Base-by-base conservation (phyloP, 148 eudicot genomes). In the Cornus kousa region DNA sequence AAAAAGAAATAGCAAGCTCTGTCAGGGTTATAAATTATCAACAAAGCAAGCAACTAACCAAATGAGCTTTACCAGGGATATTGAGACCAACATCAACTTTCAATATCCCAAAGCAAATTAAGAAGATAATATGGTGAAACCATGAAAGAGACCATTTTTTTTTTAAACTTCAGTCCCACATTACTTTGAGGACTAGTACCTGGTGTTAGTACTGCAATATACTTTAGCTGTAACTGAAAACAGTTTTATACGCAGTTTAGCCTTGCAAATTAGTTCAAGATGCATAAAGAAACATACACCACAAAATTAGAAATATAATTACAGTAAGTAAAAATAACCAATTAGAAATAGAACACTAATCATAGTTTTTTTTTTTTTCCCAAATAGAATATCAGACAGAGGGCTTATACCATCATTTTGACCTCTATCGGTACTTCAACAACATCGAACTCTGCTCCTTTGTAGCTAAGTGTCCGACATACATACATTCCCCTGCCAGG, bases 391-490 rank as follows among this genome's bases (percentile, higher is more conserved):
- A 53, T 16, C 64, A 57, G 37, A 39, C 65, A 73, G 67, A 19
- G 59, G 70, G 12, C 57, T 35, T 82, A 71, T 89, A 96, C 99
- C 98, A 73, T 85, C 99, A 96, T 96, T 80, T 85, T 83, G 72
- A 86, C 78, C 82, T 96, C 95, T 77, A 96, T 78, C 14, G 94
- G 94, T 53, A 92, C 97, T 86, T 96, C 99, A 86, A 94, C 87
- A 67, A 94, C 98, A 72, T 94, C 99, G 82, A 94, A 94, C 80
- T 96, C 99, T 70, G 90, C 97, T 76, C 98, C 99, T 87, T 91
- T 84, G 73, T 96, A 96, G 87, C 99, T 96, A 80, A 96, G 90
- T 14, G 98, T 96, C 67, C 99, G 98, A 79, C 99, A 96, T 67
- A 96, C 91, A 81, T 92, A 96, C 99, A 96, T 94, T 59, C 99